Percentiles rank a stretch among this genome's conserved stretches.
Conservation (phyloP, 371 early-diverging fungal genomes). For the Synchytrium microbalum region DNA sequence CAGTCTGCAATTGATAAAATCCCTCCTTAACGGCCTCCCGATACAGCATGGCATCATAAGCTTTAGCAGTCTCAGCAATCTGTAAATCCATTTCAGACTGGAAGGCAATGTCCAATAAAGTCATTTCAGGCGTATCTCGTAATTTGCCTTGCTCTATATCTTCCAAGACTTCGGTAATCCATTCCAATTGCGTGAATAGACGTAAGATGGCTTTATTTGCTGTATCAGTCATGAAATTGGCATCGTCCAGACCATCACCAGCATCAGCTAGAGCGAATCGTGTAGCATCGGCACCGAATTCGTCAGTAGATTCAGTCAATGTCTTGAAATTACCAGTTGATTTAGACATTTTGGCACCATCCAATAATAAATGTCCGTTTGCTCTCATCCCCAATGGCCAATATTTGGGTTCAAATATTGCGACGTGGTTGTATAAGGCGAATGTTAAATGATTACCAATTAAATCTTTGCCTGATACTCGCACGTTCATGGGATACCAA, state of each 20-base stretch:
- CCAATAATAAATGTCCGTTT: slow-evolving; percentile 98
- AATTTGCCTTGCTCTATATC: slow-evolving; percentile 17
- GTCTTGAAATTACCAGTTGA: slow-evolving; percentile 99
- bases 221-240: slow-evolving; percentile 96
- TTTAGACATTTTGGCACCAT: slow-evolving; percentile 99
- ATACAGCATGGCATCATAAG: slow-evolving; percentile 78
- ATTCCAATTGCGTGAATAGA: slow-evolving; percentile 86
- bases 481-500: slow-evolving; percentile 98
- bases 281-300: slow-evolving; percentile 97
- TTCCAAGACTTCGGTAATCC: slow-evolving; percentile 63
- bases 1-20: slow-evolving; percentile 86
- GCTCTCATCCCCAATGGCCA: slow-evolving; percentile 94
- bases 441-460: slow-evolving; percentile 99
- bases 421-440: slow-evolving; percentile 97
- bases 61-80: slow-evolving; percentile 55
- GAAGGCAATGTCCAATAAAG: slow-evolving; percentile 81
- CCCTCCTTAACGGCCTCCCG: slow-evolving; percentile 93
- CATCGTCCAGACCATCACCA: slow-evolving; percentile 97
- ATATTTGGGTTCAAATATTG: slow-evolving; percentile 87
- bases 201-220: slow-evolving; percentile 96
- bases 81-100: slow-evolving; percentile 77
- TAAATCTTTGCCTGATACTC: slow-evolving; percentile 98
- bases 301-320: slow-evolving; percentile 72
- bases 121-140: slow-evolving; percentile 38
- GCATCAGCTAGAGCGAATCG: slow-evolving; percentile 93